These are phyloP conservation scores for Wickerhamomyces rabaulensis DNA, from an alignment of 805 yeast species.

Conservation along the genomic window DNA sequence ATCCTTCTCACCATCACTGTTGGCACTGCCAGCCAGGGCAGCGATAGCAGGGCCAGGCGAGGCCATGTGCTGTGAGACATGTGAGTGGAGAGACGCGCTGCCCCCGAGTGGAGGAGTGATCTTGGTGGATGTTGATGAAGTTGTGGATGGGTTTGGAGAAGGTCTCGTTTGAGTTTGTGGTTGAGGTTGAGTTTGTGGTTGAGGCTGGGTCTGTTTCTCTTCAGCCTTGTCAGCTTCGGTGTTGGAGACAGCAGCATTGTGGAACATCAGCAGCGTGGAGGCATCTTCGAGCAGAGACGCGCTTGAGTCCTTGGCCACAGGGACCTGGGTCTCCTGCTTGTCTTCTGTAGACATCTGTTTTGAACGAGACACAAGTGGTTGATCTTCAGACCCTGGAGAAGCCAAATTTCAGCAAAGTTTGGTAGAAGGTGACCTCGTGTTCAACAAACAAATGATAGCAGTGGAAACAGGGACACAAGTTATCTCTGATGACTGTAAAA, in stretches of 20 bases:
- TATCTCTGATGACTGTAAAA: neutral
- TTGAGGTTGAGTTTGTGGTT: neutral
- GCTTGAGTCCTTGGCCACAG: neutral
- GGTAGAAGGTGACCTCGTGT: neutral
- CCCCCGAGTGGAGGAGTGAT: constrained; percentile 2
- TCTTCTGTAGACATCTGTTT: neutral
- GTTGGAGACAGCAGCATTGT: constrained; percentile 40
- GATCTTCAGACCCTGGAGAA: neutral
- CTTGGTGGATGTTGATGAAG: constrained; percentile 3
- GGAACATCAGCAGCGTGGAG: constrained; percentile 55
- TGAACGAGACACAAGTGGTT: neutral
- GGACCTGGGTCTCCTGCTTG: neutral
- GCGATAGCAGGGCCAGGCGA: constrained; percentile 48
- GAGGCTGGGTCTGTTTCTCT: neutral
- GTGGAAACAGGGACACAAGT: neutral
- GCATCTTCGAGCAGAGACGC: constrained; percentile 48
- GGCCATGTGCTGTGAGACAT: constrained; percentile 14
- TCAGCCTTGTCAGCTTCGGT: neutral
- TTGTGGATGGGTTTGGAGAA: constrained; percentile 21
- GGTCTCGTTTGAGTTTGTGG: constrained; percentile 3
- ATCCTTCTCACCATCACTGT: constrained; percentile 13
- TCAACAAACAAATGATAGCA: neutral
- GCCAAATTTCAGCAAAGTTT: neutral
- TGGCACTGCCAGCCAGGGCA: constrained; percentile 24
- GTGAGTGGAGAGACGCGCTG: neutral